Evolutionary conservation across 305 asterid species (phyloP).

Genomic region (Ajuga reptans): DNA sequence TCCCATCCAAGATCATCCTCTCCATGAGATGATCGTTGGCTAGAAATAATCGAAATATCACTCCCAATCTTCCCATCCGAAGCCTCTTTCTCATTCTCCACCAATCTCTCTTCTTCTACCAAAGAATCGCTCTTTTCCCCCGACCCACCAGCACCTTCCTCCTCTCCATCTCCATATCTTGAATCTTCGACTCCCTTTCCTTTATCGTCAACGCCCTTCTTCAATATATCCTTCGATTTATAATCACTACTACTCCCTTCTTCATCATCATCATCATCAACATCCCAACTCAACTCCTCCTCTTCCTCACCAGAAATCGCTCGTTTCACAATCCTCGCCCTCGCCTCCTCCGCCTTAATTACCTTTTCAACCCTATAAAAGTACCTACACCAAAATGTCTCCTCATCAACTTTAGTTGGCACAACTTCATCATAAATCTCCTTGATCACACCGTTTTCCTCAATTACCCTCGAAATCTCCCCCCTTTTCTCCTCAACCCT

Average conservation of each 20-base stretch:
- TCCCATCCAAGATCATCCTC: conserved; percentile 87
- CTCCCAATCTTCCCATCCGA: conserved; percentile 68
- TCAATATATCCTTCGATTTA: conserved; percentile 20
- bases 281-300: conserved; percentile 80
- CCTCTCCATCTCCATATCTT: conserved; percentile 17
- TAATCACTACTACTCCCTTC: conserved; percentile 10
- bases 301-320: conserved; percentile 61
- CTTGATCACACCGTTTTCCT: conserved; percentile 40
- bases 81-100: conserved; percentile 38
- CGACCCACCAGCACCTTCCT: conserved; percentile 26
- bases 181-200: conserved; percentile 29
- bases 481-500: conserved; percentile 40
- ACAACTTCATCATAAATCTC: conserved; percentile 63
- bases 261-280: conserved; percentile 50
- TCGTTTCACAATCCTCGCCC: conserved; percentile 50
- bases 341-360: conserved; percentile 57
- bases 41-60: conserved; percentile 66
- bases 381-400: conserved; percentile 75
- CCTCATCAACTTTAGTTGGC: conserved; percentile 48
- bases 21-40: conserved; percentile 49
- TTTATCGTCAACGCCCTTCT: conserved; percentile 27
- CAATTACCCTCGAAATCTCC: conserved; percentile 42
- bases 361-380: conserved; percentile 58
- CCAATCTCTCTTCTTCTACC: conserved; percentile 30
- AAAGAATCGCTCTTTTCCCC: conserved; percentile 33